Evolutionary conservation across 805 yeast genomes (phyloP).

Genomic region (Kuraishia ogatae): DNA sequence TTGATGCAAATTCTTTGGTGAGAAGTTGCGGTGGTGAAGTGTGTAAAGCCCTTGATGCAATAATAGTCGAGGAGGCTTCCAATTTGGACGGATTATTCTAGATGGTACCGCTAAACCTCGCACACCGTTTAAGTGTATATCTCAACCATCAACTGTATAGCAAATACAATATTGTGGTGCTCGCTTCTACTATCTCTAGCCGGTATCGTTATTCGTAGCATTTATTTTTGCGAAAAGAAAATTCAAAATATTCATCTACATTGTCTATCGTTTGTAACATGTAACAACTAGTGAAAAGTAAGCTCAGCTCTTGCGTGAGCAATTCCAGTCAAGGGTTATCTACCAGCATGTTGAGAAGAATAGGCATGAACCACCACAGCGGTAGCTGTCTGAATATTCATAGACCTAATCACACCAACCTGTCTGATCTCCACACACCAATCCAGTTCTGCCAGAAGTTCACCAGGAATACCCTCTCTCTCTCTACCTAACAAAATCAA

Average conservation of each 20-base stretch:
- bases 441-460: conserved; percentile 71
- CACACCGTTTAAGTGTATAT: not conserved
- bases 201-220: too few species aligned
- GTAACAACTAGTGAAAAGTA: too few species aligned
- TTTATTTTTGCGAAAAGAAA: too few species aligned
- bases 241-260: too few species aligned
- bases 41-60: conserved; percentile 44
- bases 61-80: conserved; percentile 27
- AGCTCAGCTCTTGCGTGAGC: too few species aligned
- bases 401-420: conserved; percentile 84
- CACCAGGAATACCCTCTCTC: conserved; percentile 87
- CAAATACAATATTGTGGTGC: too few species aligned
- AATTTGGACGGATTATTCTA: not conserved
- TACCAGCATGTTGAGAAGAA: conserved; percentile 53
- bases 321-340: too few species aligned
- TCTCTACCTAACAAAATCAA: conserved; percentile 78
- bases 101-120: not conserved
- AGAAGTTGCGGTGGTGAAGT: conserved; percentile 55
- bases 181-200: too few species aligned
- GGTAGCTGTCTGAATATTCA: conserved; percentile 96
- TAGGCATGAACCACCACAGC: conserved; percentile 93
- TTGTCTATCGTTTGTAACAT: too few species aligned
- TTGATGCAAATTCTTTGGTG: conserved; percentile 49
- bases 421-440: conserved; percentile 87
- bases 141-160: too few species aligned